Evolutionary conservation across 148 eudicot genomes (phyloP).

Genomic region (Simmondsia chinensis): DNA sequence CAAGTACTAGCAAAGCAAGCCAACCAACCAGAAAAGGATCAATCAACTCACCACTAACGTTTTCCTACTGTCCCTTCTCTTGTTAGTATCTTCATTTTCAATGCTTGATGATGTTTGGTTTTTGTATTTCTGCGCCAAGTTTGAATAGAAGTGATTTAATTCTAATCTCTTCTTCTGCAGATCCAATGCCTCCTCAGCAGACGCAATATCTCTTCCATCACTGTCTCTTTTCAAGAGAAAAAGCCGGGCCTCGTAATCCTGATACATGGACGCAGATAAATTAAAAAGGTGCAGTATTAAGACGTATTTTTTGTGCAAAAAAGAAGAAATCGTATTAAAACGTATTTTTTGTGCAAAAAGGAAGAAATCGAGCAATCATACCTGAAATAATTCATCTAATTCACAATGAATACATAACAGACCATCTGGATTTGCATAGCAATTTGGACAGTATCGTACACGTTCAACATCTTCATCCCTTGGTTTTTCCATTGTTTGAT

Average conservation of each 20-base stretch:
- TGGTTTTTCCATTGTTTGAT: constrained; percentile 71
- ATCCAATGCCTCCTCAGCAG: constrained; percentile 77
- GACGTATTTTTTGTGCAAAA: no score
- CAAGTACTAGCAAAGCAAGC: no score
- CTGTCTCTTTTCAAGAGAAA: constrained; percentile 62
- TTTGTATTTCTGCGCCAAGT: constrained; percentile 39
- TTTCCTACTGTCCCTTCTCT: constrained; percentile 70
- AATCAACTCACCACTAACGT: constrained; percentile 45
- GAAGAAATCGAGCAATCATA: constrained; percentile 11
- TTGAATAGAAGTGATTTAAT: constrained; percentile 51
- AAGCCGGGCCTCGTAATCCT: constrained; percentile 95
- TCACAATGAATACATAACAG: constrained; percentile 81
- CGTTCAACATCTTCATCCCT: constrained; percentile 68
- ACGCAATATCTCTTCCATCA: constrained; percentile 48
- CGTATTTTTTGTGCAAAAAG: no score
- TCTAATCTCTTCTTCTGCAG: constrained; percentile 50
- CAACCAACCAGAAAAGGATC: neutral
- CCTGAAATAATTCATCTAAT: constrained; percentile 82
- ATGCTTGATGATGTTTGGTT: constrained; percentile 26
- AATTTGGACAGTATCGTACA: constrained; percentile 76
- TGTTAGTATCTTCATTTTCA: constrained; percentile 27
- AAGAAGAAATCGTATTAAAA: no score
- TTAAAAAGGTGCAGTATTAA: no score
- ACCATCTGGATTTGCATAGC: constrained; percentile 59
- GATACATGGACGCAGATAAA: neutral